phyloP scores from a whole-genome alignment of 768 basidiomycete genomes.

The Boletus rufocinnamomeus region DNA sequence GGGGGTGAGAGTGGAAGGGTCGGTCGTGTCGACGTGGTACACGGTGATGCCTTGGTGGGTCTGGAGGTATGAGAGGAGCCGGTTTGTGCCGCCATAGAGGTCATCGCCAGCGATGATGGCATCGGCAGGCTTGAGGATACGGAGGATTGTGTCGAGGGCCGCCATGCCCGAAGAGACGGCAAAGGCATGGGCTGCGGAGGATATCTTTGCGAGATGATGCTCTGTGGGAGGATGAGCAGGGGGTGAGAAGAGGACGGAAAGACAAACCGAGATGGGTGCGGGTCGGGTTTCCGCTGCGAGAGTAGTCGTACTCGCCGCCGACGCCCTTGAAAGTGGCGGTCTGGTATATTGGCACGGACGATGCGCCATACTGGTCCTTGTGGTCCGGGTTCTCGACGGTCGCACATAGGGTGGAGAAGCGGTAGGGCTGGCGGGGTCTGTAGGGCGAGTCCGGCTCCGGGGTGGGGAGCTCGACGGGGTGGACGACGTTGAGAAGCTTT shows the following conservation, averaged over 20 bases:
- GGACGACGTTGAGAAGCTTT: conserved; percentile 10
- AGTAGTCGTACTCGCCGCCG: conserved; percentile 87
- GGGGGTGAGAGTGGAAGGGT: conserved; percentile 61
- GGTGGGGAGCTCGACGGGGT: conserved; percentile 63
- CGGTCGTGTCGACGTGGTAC: conserved; percentile 92
- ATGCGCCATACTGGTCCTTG: conserved; percentile 95
- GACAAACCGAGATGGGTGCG: conserved; percentile 86
- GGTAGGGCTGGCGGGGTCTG: conserved; percentile 69
- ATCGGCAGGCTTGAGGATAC: conserved; percentile 92
- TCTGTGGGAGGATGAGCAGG: conserved; percentile 49
- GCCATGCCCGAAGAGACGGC: conserved; percentile 98
- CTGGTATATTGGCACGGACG: conserved; percentile 97
- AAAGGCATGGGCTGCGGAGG: conserved; percentile 87
- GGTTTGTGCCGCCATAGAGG: conserved; percentile 96
- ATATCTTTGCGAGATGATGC: conserved; percentile 96
- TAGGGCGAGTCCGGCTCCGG: conserved; percentile 81
- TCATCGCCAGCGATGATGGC: conserved; percentile 97
- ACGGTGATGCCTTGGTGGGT: conserved; percentile 87
- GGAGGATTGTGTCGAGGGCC: conserved; percentile 91
- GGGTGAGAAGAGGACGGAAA: not conserved
- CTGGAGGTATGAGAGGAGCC: conserved; percentile 86
- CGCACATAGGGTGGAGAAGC: conserved; percentile 89
- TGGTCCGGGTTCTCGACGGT: conserved; percentile 89
- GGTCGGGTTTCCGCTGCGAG: conserved; percentile 95
- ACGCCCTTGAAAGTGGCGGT: conserved; percentile 97